Evolutionary conservation across 2,329 filamentous ascomycete species (phyloP), one percentile per base, ranked within the genome.

Genomic region (Cercospora brassicicola): DNA sequence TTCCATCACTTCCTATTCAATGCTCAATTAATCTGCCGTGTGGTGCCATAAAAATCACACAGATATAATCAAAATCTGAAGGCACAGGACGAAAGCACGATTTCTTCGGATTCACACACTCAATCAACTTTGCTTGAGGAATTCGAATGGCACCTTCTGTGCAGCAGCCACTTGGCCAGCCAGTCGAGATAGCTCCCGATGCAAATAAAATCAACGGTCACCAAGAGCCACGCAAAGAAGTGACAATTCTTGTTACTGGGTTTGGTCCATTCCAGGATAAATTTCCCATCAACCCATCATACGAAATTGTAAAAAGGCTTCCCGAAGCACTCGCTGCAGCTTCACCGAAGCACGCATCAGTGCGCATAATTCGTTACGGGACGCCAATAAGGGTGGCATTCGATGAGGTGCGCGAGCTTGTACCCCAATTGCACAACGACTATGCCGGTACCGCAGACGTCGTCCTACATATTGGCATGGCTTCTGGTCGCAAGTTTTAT

Each of bases 391-490:
- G 86, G 31, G 91, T 94, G 61, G 87, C 85, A 72, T 96, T 96
- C 81, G 80, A 86, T 59, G 83, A 84, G 7, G 90, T 94, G 36
- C 86, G 88, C 61, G 79, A 82, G 11, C 78, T 89, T 2, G 83
- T 94, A 3, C 91, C 92, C 1, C 77, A 76, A 4, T 82, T 96
- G 4, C 87, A 92, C 81, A 72, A 75, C 7, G 77, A 81, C 59
- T 79, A 79, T 69, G 76, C 77, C 67, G 78, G 73, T 71, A 77
- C 82, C 59, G 85, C 89, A 64, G 90, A 96, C 78, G 80, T 90
- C 31, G 84, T 89, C 23, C 78, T 96, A 3, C 92, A 96, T 78
- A 90, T 96, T 62, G 93, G 93, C 70, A 93, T 96, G 86, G 91
- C 92, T 0, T 82, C 77, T 76, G 90, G 78, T 75, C 87, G 81